These are phyloP conservation scores for Anethum foeniculum DNA, from an alignment of 140 eudicot species.

Conservation along the genomic window DNA sequence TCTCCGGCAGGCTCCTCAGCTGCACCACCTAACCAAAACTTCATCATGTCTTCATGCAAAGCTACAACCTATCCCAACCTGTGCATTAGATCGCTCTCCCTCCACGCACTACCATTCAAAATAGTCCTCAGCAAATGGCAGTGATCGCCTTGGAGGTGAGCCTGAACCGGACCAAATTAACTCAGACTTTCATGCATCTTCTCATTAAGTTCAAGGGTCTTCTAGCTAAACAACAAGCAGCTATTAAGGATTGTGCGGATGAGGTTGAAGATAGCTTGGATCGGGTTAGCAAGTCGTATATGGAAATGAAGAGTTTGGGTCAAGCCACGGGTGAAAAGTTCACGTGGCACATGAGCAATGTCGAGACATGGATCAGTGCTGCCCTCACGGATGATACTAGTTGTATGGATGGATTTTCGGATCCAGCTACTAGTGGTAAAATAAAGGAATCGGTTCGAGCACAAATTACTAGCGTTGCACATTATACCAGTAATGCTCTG, in stretches of 20 bases:
- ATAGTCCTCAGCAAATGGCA: conserved; percentile 38
- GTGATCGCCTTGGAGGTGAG: conserved; percentile 47
- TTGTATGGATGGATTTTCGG: conserved; percentile 67
- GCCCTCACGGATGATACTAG: conserved; percentile 64
- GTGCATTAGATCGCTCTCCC: conserved; percentile 45
- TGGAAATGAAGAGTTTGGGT: conserved; percentile 39
- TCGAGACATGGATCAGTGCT: conserved; percentile 83
- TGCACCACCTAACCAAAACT: conserved; percentile 24
- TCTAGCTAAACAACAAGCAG: conserved; percentile 33
- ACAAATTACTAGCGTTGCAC: conserved; percentile 45
- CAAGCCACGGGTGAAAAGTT: conserved; percentile 30
- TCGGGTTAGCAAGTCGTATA: conserved; percentile 39
- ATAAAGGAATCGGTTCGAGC: conserved; percentile 41
- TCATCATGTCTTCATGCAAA: conserved; percentile 47
- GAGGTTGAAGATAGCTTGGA: conserved; percentile 53
- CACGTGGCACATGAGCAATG: conserved; percentile 56
- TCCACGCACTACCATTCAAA: conserved; percentile 34
- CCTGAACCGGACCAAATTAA: conserved; percentile 31
- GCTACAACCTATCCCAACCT: conserved; percentile 51
- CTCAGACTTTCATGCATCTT: conserved; percentile 28
- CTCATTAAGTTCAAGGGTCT: conserved; percentile 36
- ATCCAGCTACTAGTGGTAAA: conserved; percentile 38
- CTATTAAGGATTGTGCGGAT: conserved; percentile 56
- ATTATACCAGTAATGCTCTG: conserved; percentile 65
- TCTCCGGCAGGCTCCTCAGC: conserved; percentile 15